Base-by-base conservation (phyloP, 441 rosid species). In the Capsella rubella region DNA sequence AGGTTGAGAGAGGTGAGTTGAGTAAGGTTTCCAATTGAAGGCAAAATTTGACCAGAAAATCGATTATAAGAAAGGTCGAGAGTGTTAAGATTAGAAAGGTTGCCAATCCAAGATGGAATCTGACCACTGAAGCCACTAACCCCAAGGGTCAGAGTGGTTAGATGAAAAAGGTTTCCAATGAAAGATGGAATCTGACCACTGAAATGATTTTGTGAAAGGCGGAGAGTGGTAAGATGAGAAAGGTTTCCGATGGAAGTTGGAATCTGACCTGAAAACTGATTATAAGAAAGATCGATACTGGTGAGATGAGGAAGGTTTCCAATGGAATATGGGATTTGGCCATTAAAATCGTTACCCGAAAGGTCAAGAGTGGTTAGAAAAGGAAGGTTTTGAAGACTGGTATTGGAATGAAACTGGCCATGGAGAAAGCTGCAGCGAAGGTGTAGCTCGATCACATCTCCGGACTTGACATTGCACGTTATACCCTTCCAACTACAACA, bases 201-300 rank as follows among this genome's bases (percentile, higher is more conserved):
- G 10, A 8, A 34, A 0, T 8, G 0, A 8, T 68, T 68, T 0
- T 0, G 0, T 0, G 1, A 0, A 14, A 43, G 7, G 8, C 13
- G 1, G 8, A 43, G 47, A 5, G 0, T 0, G 47, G 0, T 43
- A 0, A 43, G 16, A 4, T 43, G 0, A n/a, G 3, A 13, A 43
- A 43, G 3, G 3, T 43, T 43, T 5, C 49, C 49, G 5, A 43
- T 43, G 0, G 3, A 43, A 4, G 3, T 5, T 0, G 16, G 47
- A 0, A 43, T 43, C 0, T 14, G 8, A 13, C 16, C 49, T 1
- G 3, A 1, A 5, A 42, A 0, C 0, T 14, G 0, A 2, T 42
- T 42, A 0, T 0, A 0, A 1, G 47, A 5, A 14, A 43, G 16
- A 0, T 0, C 0, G 2, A 43, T 16, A 14, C 0, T 0, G 3